Base-by-base conservation (phyloP, 2,329 filamentous ascomycete genomes). In the Colletotrichum camelliae region DNA sequence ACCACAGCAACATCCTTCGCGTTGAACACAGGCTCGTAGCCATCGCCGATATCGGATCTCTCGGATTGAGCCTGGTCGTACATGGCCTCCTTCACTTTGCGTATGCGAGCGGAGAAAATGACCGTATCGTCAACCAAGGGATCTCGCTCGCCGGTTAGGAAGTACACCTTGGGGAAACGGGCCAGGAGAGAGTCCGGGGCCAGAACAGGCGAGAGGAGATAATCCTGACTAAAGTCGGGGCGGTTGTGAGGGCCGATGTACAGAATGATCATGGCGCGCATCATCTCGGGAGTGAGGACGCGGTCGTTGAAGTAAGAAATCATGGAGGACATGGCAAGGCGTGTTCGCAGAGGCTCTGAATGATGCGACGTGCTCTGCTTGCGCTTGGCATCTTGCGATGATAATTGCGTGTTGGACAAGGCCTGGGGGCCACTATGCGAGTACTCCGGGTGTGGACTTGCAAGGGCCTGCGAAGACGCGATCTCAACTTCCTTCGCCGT, bases 261-360 rank as follows among this genome's bases (percentile, higher is more conserved):
- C 5, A 99, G 89, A 78, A 99, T 98, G 78, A 99, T 98, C 96
- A 99, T 98, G 77, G 96, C 95, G 37, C 97, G 94, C 94, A 98
- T 98, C 95, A 98, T 98, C 84, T 99, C 97, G 0, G 97, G 96
- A 0, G 95, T 96, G 16, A 99, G 89, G 33, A 99, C 94, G 33
- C 97, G 94, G 84, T 99, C 97, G 83, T 98, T 97, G 84, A 98
- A 98, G 85, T 98, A 98, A 0, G 96, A 98, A 43, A 99, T 97
- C 92, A 98, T 98, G n/a, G 94, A 96, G 0, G 95, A 96, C 82
- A 96, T 98, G 18, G 96, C 96, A 12, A 99, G 90, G n/a, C 96
- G 92, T 1, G 97, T 98, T 79, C 91, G 93, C 77, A 98, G 86
- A 2, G 90, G 90, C 75, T 90, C 86, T 1, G 89, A 85, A 62